phyloP scores from a whole-genome alignment of 495 filamentous ascomycete genomes.

The Viridothelium virens region DNA sequence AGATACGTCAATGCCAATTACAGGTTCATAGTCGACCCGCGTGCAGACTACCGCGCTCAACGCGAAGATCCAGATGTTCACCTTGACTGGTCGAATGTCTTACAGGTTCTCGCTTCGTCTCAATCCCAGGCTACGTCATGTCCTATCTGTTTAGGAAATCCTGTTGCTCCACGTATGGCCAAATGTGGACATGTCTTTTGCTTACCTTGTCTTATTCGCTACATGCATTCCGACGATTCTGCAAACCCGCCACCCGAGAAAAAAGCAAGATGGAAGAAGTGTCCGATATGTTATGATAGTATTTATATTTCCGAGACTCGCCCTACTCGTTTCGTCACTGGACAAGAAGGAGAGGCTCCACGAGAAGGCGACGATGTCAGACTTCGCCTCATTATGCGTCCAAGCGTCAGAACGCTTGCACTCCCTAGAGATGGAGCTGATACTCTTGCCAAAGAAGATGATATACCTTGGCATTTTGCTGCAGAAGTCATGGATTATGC shows the following conservation, averaged over 20 bases:
- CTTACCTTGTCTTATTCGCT: conserved; percentile 84
- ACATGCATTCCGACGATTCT: conserved; percentile 81
- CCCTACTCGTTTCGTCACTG: conserved; percentile 83
- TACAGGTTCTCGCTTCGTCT: conserved; percentile 84
- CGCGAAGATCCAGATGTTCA: conserved; percentile 81
- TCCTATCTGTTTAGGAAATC: conserved; percentile 85
- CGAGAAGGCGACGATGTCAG: conserved; percentile 83
- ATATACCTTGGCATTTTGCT: conserved; percentile 89
- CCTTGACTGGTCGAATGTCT: conserved; percentile 80
- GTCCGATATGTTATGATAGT: conserved; percentile 88
- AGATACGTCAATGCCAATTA: conserved; percentile 97
- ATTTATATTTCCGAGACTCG: conserved; percentile 83
- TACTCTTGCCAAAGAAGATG: conserved; percentile 54
- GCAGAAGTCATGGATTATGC: conserved; percentile 93
- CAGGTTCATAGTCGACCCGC: conserved; percentile 85
- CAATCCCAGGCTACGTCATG: conserved; percentile 82
- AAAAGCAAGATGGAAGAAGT: conserved; percentile 82
- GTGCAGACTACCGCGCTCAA: conserved; percentile 69
- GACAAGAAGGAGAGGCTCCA: conserved; percentile 74
- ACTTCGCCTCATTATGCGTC: conserved; percentile 71
- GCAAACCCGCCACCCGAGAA: conserved; percentile 55
- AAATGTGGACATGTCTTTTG: conserved; percentile 98
- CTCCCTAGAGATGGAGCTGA: conserved; percentile 79
- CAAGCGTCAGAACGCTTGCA: conserved; percentile 72
- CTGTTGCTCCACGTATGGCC: conserved; percentile 93